A percentile compares a stretch with the other conserved stretches of the same genome.
Conservation (phyloP, 2,329 filamentous ascomycete genomes). For the Parastagonospora nodorum region DNA sequence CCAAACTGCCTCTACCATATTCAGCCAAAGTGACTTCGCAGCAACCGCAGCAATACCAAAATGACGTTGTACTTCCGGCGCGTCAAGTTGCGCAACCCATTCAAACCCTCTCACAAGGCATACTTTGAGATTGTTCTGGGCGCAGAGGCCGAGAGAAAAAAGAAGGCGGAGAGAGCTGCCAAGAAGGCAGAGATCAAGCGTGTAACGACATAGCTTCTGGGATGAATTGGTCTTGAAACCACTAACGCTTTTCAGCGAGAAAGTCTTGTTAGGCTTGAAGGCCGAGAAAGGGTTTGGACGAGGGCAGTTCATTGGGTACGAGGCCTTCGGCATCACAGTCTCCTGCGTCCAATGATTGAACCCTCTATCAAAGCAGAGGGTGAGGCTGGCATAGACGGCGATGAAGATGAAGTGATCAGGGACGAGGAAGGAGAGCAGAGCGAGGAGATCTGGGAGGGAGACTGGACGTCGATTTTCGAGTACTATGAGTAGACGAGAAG, state of each 20-base stretch:
- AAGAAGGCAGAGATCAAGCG: background rate
- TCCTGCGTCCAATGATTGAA: background rate
- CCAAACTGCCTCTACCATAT: background rate
- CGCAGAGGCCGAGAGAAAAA: background rate
- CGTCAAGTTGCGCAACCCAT: background rate
- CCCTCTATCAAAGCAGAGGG: background rate
- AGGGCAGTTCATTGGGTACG: background rate
- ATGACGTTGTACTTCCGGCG: conserved; percentile 1
- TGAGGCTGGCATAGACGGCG: background rate
- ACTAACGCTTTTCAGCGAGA: background rate
- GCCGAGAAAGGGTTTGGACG: background rate
- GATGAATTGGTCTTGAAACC: background rate
- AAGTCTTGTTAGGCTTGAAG: conserved; percentile 2
- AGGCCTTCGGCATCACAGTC: background rate
- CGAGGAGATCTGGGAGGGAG: conserved; percentile 1
- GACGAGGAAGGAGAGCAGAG: background rate
- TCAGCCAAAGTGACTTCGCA: background rate
- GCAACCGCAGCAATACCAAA: background rate
- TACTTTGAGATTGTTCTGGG: background rate
- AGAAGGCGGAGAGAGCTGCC: background rate
- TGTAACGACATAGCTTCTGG: background rate
- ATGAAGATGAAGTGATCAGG: background rate
- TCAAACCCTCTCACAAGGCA: background rate
- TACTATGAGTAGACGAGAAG: background rate
- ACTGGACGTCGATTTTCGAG: background rate